Conservation (phyloP, 1,284 basidiomycete genomes). For the Apiotrichum gamsii region DNA sequence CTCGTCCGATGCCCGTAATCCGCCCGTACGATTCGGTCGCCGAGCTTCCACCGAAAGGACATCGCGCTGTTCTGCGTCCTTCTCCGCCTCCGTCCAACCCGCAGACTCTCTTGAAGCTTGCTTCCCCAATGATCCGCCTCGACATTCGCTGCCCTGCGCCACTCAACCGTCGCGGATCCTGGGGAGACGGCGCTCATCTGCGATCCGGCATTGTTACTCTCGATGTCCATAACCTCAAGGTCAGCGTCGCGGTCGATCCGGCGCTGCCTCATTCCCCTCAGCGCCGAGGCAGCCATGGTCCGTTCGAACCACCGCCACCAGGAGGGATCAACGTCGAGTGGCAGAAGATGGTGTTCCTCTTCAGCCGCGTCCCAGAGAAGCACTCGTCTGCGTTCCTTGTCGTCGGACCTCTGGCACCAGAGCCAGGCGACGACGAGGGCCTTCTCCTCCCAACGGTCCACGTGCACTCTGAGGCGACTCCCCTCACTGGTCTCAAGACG, state of each 20-base stretch:
- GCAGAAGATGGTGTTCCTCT: slow-evolving; percentile 41
- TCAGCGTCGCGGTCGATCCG: slow-evolving; percentile 11
- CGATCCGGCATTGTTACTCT: slow-evolving; percentile 45
- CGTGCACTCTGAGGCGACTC: slow-evolving; percentile 28
- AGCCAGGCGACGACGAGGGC: slow-evolving; percentile 27
- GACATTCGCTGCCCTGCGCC: slow-evolving; percentile 46
- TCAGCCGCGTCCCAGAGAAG: slow-evolving; percentile 34
- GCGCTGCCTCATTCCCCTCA: background rate
- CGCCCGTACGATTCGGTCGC: slow-evolving; percentile 17
- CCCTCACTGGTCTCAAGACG: slow-evolving; percentile 19
- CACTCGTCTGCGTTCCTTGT: slow-evolving; percentile 31
- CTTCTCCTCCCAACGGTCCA: slow-evolving; percentile 47
- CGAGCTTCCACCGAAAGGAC: slow-evolving; percentile 3
- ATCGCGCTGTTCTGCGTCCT: no score
- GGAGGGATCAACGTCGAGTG: slow-evolving; percentile 26
- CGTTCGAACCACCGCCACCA: background rate
- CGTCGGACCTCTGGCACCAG: slow-evolving; percentile 37
- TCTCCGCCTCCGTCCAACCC: background rate
- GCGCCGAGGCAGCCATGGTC: background rate
- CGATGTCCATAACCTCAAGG: slow-evolving; percentile 35
- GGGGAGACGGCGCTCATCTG: slow-evolving; percentile 42
- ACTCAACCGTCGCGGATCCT: slow-evolving; percentile 31
- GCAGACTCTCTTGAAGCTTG: slow-evolving; percentile 7
- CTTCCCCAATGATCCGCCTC: slow-evolving; percentile 35
- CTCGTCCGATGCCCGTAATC: background rate